Conservation (phyloP, 2,329 filamentous ascomycete genomes). For the Arthrocladium fulminans region DNA sequence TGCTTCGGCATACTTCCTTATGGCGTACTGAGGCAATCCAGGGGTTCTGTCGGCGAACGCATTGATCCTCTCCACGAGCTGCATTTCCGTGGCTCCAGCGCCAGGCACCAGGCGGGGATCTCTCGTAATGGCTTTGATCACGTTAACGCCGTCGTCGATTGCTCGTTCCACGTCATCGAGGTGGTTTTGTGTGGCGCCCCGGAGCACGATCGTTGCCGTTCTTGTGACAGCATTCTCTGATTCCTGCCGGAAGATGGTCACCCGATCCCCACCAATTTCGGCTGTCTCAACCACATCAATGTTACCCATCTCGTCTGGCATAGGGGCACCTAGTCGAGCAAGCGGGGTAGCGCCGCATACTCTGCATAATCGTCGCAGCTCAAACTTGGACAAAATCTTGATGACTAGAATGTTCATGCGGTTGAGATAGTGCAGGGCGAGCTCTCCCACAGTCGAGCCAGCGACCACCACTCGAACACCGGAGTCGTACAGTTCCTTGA, state of each 20-base stretch:
- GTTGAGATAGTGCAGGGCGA: slow-evolving; percentile 96
- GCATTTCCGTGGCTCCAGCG: slow-evolving; percentile 87
- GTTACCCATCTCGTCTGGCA: slow-evolving; percentile 98
- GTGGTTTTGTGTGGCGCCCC: slow-evolving; percentile 95
- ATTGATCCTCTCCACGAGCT: slow-evolving; percentile 86
- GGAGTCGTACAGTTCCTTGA: slow-evolving; percentile 94
- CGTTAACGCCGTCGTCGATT: slow-evolving; percentile 96
- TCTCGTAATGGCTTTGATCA: slow-evolving; percentile 94
- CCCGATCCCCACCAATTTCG: slow-evolving; percentile 94
- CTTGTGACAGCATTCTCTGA: slow-evolving; percentile 66
- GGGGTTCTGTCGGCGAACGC: slow-evolving; percentile 86
- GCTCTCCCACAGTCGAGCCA: slow-evolving; percentile 86
- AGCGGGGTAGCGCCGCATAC: slow-evolving; percentile 96
- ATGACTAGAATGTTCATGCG: slow-evolving; percentile 92
- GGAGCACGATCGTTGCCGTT: slow-evolving; percentile 86
- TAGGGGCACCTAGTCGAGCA: slow-evolving; percentile 86
- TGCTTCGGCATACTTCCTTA: slow-evolving; percentile 93
- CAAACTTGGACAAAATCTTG: slow-evolving; percentile 96
- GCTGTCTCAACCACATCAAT: slow-evolving; percentile 94
- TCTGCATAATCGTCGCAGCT: slow-evolving; percentile 86
- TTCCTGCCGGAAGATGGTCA: slow-evolving; percentile 97
- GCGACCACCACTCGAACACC: slow-evolving; percentile 86
- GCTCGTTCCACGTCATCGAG: slow-evolving; percentile 94
- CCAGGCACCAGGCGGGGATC: slow-evolving; percentile 86
- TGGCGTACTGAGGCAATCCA: slow-evolving; percentile 88